Evolutionary conservation across 73 alveolate genomes (phyloP).

Genomic region (Paramecium caudatum): DNA sequence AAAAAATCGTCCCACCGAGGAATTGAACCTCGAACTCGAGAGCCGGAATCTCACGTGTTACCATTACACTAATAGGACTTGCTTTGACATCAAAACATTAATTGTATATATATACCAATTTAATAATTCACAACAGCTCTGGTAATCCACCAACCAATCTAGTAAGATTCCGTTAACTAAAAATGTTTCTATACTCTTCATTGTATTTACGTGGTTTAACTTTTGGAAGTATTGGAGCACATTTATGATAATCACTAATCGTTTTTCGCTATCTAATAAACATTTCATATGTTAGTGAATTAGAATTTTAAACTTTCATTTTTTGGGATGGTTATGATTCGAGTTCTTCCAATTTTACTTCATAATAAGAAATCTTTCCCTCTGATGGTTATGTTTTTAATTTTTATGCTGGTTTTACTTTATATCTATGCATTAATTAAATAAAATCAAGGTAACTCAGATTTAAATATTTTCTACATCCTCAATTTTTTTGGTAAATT

Average conservation of each 20-base stretch:
- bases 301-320: not conserved
- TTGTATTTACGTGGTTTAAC: not conserved
- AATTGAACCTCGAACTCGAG: constrained; percentile 75
- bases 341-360: not conserved
- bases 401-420: not conserved
- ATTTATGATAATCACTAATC: constrained; percentile 22
- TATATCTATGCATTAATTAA: no score
- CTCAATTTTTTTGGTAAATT: not conserved
- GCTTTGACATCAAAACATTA: not conserved
- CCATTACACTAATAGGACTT: constrained; percentile 76
- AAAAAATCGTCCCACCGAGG: constrained; percentile 75
- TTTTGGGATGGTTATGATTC: constrained; percentile 25
- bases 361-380: not conserved
- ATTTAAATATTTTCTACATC: constrained; percentile 39
- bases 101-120: constrained; percentile 37
- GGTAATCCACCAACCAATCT: constrained; percentile 45
- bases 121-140: constrained; percentile 37
- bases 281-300: not conserved
- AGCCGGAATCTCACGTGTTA: constrained; percentile 77
- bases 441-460: constrained; percentile 19
- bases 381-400: not conserved
- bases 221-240: not conserved
- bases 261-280: constrained; percentile 41
- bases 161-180: constrained; percentile 40
- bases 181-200: constrained; percentile 13